phyloP scores from a whole-genome alignment of 2,329 filamentous ascomycete genomes.

The Penicillium sp. region DNA sequence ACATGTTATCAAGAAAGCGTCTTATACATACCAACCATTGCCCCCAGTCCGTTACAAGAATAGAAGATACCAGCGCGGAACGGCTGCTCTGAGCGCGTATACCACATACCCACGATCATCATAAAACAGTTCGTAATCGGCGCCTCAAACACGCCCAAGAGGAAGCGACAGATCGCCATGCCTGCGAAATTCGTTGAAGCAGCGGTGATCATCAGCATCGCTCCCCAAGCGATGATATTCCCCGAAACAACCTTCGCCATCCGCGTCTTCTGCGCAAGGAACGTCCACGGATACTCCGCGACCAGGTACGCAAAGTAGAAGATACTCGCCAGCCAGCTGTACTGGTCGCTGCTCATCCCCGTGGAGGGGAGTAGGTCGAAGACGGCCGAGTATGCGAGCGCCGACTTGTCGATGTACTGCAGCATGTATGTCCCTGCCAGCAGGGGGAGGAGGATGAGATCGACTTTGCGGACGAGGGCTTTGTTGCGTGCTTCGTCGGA shows the following conservation, averaged over 20 bases:
- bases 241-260: conserved; percentile 25
- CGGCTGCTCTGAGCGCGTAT: conserved; percentile 52
- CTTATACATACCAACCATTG: conserved; percentile 28
- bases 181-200: conserved; percentile 49
- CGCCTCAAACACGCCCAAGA: conserved; percentile 55
- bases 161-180: conserved; percentile 50
- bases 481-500: conserved; percentile 44
- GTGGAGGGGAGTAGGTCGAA: conserved; percentile 60
- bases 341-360: conserved; percentile 48
- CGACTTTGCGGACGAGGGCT: conserved; percentile 51
- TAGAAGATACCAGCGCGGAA: conserved; percentile 53
- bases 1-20: too few species aligned
- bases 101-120: conserved; percentile 59
- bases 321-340: conserved; percentile 61
- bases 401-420: conserved; percentile 62
- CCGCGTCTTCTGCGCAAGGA: conserved; percentile 36
- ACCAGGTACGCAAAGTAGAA: conserved; percentile 59
- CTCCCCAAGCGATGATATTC: conserved; percentile 47
- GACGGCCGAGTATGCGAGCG: conserved; percentile 59
- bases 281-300: conserved; percentile 51
- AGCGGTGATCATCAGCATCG: conserved; percentile 51
- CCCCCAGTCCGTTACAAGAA: conserved; percentile 47
- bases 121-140: conserved; percentile 57
- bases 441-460: conserved; percentile 57
- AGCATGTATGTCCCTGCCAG: conserved; percentile 48